Base-by-base conservation (phyloP, 306 rosid genomes). In the Dryas octopetala region DNA sequence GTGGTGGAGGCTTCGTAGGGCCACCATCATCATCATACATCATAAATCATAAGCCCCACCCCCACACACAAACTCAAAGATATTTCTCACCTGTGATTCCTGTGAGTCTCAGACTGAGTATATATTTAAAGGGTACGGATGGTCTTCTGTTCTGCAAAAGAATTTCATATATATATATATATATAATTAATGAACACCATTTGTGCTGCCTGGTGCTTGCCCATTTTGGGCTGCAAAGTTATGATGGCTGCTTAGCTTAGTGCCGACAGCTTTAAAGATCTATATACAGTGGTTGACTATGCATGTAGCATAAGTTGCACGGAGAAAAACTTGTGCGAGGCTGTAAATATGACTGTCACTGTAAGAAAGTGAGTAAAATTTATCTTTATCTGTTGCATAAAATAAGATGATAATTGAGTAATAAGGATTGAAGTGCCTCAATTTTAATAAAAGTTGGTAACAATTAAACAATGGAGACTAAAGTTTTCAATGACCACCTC, bases 221-320 rank as follows among this genome's bases (percentile, higher is more conserved):
- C 16, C 66, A 66, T 38, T 55, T 12, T 54, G 71, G 71, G 49
- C 23, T 55, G 69, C 69, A 81, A 7, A 43, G 16, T 12, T 58
- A 76, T 81, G 46, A 81, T 81, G 19, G n/a, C 65, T 58, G 75
- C 64, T 60, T 26, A 16, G 45, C 78, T 76, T 28, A 43, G 26
- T 50, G 12, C 74, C 78, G 85, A 77, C 81, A 76, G 26, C 12
- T 57, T 44, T 61, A 16, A 55, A 52, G 13, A 17, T 32, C 12
- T 38, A 26, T 23, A 40, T 16, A 52, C 69, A 78, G 19, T 19
- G 19, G 19, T 19, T 19, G 19, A 19, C 19, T 19, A 19, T 19
- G 19, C 19, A 19, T 19, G 19, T 19, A 19, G 19, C 19, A 19
- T 0, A 19, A 19, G 19, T 19, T 19, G 19, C 19, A 28, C 32